phyloP scores from a whole-genome alignment of 805 yeast genomes.

The Monosporozyma aerobia region DNA sequence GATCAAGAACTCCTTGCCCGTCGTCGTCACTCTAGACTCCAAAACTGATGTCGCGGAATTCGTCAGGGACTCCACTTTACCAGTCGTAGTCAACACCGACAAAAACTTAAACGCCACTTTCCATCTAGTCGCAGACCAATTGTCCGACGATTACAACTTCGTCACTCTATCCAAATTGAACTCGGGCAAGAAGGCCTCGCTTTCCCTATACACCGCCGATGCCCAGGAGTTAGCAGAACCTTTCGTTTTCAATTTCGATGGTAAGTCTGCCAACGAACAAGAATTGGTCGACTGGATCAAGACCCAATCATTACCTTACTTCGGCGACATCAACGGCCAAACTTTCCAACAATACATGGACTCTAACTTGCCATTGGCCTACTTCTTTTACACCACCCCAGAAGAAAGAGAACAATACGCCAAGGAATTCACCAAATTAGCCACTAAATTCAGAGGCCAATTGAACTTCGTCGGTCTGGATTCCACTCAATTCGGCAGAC shows the following conservation, averaged over 20 bases:
- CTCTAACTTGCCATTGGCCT: conserved; percentile 71
- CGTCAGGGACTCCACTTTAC: conserved; percentile 33
- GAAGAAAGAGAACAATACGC: conserved; percentile 56
- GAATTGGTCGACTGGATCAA: conserved; percentile 37
- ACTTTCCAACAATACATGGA: conserved; percentile 70
- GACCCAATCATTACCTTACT: conserved; percentile 22
- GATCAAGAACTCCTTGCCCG: conserved; percentile 75
- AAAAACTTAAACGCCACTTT: conserved; percentile 46
- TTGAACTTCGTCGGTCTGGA: conserved; percentile 84
- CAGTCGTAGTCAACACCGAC: conserved; percentile 50
- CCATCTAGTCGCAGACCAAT: conserved; percentile 47
- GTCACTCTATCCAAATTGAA: conserved; percentile 33
- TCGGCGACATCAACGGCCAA: conserved; percentile 64
- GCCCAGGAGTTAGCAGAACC: conserved; percentile 21
- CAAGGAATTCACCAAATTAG: conserved; percentile 48
- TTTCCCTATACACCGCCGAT: conserved; percentile 27
- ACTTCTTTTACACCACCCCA: conserved; percentile 68
- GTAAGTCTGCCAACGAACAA: conserved; percentile 31
- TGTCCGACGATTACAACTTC: conserved; percentile 59
- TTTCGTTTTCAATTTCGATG: conserved; percentile 21
- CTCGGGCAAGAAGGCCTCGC: conserved; percentile 20
- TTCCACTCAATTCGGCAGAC: conserved; percentile 72
- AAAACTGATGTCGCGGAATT: conserved; percentile 43
- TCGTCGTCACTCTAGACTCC: conserved; percentile 45
- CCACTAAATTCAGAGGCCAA: conserved; percentile 69